Percentiles rank a stretch among this genome's conserved stretches.
Conservation (phyloP, 2,329 filamentous ascomycete species). For the Sporothrix dimorphospora region DNA sequence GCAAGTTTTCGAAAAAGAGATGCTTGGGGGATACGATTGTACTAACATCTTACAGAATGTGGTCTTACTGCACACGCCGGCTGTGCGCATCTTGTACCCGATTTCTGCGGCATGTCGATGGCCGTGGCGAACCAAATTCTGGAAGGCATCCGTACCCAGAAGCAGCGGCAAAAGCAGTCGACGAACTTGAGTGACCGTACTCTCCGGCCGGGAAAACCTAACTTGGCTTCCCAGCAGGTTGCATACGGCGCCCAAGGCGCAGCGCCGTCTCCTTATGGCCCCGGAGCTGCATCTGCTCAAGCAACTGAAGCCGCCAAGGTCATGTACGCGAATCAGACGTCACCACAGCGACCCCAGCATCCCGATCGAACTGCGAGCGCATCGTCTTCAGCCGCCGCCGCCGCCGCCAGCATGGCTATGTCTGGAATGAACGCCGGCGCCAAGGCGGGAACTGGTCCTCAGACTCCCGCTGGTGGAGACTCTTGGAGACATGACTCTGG, state of each 20-base stretch:
- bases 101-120: constrained; percentile 99
- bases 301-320: constrained; percentile 66
- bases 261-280: constrained; percentile 37
- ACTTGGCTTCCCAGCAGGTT: constrained; percentile 30
- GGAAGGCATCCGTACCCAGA: constrained; percentile 79
- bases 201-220: constrained; percentile 59
- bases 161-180: constrained; percentile 59
- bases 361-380: constrained; percentile 57
- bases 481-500: constrained; percentile 40
- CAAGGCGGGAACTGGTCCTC: constrained; percentile 36
- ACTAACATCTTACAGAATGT: constrained; percentile 67
- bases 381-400: constrained; percentile 55
- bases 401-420: constrained; percentile 63
- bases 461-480: constrained; percentile 38
- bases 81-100: constrained; percentile 93
- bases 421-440: constrained; percentile 48
- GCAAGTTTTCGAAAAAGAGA: too few species aligned
- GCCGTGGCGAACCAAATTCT: constrained; percentile 92
- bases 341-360: constrained; percentile 54
- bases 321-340: constrained; percentile 60
- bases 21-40: too few species aligned
- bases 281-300: constrained; percentile 51
- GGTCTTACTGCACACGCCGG: constrained; percentile 85
- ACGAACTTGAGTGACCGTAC: constrained; percentile 67
- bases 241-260: constrained; percentile 25